phyloP scores from a whole-genome alignment of 305 asterid species.

The Fraxinus xanthoxyloides region DNA sequence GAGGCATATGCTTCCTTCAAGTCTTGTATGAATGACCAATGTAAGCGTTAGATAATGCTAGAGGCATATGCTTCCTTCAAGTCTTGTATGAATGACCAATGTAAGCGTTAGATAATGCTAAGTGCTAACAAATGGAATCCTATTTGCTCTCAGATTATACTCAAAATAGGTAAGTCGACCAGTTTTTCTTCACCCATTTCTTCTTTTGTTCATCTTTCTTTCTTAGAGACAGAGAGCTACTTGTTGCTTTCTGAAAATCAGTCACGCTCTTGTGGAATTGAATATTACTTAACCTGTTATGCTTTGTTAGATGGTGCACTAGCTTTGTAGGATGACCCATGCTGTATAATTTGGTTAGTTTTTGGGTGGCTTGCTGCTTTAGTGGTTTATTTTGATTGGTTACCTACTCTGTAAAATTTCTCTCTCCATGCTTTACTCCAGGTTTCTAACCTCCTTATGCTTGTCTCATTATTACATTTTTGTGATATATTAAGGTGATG shows the following conservation, averaged over 20 bases:
- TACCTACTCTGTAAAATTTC: neutral
- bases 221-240: neutral
- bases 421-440: neutral
- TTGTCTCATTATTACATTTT: neutral
- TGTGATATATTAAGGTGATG: constrained; percentile 11
- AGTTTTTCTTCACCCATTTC: neutral
- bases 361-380: neutral
- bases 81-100: neutral
- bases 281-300: neutral
- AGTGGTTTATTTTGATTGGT: neutral
- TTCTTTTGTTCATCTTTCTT: neutral
- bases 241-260: neutral
- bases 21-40: no score
- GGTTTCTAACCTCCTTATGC: neutral
- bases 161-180: neutral
- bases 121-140: neutral
- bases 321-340: neutral
- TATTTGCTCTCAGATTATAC: neutral
- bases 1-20: neutral
- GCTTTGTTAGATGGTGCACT: neutral
- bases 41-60: no score
- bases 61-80: neutral
- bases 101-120: neutral
- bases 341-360: neutral
- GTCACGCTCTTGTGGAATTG: neutral